A percentile compares a stretch with the other conserved stretches of the same genome.
Conservation (phyloP, 1,139 yeast genomes). For the Candida tunisiensis region DNA sequence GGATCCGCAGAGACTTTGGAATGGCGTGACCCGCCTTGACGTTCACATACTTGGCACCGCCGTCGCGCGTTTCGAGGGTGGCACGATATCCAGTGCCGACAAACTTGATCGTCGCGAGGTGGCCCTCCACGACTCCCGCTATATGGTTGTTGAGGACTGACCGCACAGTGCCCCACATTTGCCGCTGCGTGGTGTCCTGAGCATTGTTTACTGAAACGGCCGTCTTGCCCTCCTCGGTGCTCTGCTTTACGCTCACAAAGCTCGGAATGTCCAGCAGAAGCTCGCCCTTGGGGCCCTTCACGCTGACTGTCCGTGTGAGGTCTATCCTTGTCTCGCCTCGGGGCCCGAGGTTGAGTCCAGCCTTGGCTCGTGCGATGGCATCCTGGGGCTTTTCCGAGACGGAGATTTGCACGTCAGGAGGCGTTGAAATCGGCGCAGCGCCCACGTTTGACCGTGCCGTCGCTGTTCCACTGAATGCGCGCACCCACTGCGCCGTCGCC, state of each 20-base stretch:
- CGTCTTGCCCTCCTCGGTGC: slow-evolving; percentile 22
- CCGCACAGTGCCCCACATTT: slow-evolving; percentile 95
- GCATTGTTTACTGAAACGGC: slow-evolving; percentile 42
- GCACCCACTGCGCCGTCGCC: neutral
- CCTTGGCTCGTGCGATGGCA: slow-evolving; percentile 26
- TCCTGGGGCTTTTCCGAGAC: slow-evolving; percentile 25
- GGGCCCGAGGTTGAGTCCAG: slow-evolving; percentile 18
- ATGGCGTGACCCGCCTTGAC: slow-evolving; percentile 79
- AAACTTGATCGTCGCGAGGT: slow-evolving; percentile 68
- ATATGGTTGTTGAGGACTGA: slow-evolving; percentile 62
- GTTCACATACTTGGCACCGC: slow-evolving; percentile 44
- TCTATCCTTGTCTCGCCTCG: slow-evolving; percentile 47
- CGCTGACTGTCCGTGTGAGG: slow-evolving; percentile 44
- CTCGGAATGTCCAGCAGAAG: slow-evolving; percentile 52
- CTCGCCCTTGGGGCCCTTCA: slow-evolving; percentile 70
- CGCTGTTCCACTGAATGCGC: neutral
- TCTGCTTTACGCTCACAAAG: slow-evolving; percentile 33
- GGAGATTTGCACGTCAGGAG: slow-evolving; percentile 31
- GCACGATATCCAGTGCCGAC: slow-evolving; percentile 98
- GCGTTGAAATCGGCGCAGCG: slow-evolving; percentile 37
- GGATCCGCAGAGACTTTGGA: slow-evolving; percentile 45
- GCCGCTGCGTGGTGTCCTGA: slow-evolving; percentile 47
- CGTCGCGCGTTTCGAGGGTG: slow-evolving; percentile 28
- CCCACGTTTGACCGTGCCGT: slow-evolving; percentile 36
- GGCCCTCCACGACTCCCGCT: slow-evolving; percentile 86